Evolutionary conservation across 2,329 filamentous ascomycete genomes (phyloP).

Genomic region (Scedosporium minutisporum): DNA sequence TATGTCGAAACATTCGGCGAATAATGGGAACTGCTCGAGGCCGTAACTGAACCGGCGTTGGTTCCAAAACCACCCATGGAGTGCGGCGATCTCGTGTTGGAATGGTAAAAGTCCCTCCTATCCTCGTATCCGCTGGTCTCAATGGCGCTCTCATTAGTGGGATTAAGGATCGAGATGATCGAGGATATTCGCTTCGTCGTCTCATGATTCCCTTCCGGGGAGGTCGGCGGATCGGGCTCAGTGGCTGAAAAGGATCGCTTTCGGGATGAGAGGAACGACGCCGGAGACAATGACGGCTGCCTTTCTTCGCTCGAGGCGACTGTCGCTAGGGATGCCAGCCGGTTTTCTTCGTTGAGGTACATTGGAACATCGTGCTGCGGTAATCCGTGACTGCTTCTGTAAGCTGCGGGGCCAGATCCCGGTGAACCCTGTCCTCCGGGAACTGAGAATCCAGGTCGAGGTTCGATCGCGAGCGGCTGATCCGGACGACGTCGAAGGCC

Average conservation of each 20-base stretch:
- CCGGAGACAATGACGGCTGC: constrained; percentile 49
- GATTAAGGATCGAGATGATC: constrained; percentile 68
- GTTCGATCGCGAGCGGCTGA: constrained; percentile 14
- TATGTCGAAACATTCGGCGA: background rate
- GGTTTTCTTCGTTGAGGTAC: constrained; percentile 45
- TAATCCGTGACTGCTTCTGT: constrained; percentile 34
- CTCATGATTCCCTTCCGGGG: constrained; percentile 31
- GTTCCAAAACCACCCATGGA: constrained; percentile 12
- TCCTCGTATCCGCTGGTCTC: background rate
- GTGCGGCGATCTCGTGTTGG: background rate
- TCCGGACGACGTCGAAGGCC: constrained; percentile 36
- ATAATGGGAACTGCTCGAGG: constrained; percentile 10
- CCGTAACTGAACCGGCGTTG: constrained; percentile 5
- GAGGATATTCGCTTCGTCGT: constrained; percentile 57
- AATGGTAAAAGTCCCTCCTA: background rate
- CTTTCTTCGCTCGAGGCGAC: constrained; percentile 35
- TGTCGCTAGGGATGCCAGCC: constrained; percentile 45
- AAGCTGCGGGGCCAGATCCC: constrained; percentile 38
- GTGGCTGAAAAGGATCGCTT: constrained; percentile 60
- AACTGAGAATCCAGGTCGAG: constrained; percentile 37
- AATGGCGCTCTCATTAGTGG: constrained; percentile 18
- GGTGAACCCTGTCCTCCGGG: constrained; percentile 14
- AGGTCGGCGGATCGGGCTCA: constrained; percentile 38
- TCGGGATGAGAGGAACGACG: constrained; percentile 48
- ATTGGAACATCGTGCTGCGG: constrained; percentile 26